Evolutionary conservation across 805 yeast genomes (phyloP), one percentile per base, ranked within the genome.

Genomic region (Teunomyces tritomae): DNA sequence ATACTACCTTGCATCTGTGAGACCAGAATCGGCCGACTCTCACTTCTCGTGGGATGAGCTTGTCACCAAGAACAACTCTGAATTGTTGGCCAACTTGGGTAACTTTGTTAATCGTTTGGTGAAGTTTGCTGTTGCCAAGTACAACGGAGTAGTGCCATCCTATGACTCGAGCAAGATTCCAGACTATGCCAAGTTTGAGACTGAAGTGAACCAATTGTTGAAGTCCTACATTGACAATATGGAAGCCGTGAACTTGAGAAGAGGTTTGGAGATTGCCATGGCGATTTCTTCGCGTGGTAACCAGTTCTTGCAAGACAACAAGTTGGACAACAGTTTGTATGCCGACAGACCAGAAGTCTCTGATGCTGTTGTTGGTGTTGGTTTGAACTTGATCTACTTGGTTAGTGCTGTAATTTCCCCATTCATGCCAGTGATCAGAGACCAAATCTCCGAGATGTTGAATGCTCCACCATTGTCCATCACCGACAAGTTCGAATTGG

Each of bases 11-110:
- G 86, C 96, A 3, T 80, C 90, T 39, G 83, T 91, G 29, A 83
- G 99, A 68, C 99, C 99, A 28, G 99, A 94, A 76, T 77, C 90
- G 37, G 84, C 95, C 43, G 99, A 94, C 69, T 85, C 99, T 20
- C 97, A 92, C 65, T 94, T 94, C 72, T 90, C 98, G 3, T 94
- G 99, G 99, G 80, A 79, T 48, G 98, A 94, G 65, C 92, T 92
- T 70, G 97, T 89, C 55, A 79, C 95, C 43, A 87, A 90, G 70
- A 94, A 94, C 69, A 94, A 94, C 75, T 81, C 87, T 55, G 99
- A 94, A 73, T 76, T 94, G 62, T 78, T 94, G 68, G 97, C 98
- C 45, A 94, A 94, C 71, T 77, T 94, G 65, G 99, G 99, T 70
- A 94, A 94, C 74, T 89, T 90, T 62, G 97, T 90, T 49, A 94